These are phyloP conservation scores for Porcisia hertigi DNA, from an alignment of 208 protist genomes.

Conservation along the genomic window DNA sequence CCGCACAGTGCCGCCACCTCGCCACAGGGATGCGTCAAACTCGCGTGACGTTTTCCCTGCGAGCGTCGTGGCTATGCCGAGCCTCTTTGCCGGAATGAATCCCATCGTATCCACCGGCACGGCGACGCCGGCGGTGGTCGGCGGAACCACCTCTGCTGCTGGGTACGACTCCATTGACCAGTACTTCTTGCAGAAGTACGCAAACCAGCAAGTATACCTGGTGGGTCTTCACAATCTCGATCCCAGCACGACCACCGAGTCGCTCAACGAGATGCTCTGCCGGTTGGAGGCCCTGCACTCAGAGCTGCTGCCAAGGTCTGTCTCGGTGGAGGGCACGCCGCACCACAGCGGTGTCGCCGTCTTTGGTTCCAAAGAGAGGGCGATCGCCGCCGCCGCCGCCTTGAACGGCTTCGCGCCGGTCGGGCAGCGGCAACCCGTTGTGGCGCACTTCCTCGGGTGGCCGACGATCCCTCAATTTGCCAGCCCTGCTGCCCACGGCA, in stretches of 20 bases:
- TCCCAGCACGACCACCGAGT: constrained; percentile 40
- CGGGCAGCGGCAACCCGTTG: constrained; percentile 51
- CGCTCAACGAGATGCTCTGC: constrained; percentile 71
- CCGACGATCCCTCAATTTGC: neutral
- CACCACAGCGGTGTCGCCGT: constrained; percentile 69
- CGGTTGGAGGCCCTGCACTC: constrained; percentile 64
- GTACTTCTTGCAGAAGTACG: constrained; percentile 50
- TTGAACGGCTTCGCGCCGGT: constrained; percentile 65
- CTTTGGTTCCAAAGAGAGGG: constrained; percentile 56
- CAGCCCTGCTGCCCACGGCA: neutral
- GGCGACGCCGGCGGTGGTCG: neutral
- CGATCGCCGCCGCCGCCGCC: constrained; percentile 66
- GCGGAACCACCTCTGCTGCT: neutral
- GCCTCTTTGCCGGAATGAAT: constrained; percentile 33
- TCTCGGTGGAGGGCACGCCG: constrained; percentile 45
- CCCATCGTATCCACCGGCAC: neutral
- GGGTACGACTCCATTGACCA: constrained; percentile 54
- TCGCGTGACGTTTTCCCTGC: constrained; percentile 3
- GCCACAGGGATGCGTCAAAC: constrained; percentile 39
- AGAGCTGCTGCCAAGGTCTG: constrained; percentile 45
- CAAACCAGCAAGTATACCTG: constrained; percentile 38
- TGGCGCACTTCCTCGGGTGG: constrained; percentile 50
- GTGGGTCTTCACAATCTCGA: constrained; percentile 75
- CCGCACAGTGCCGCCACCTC: constrained; percentile 19
- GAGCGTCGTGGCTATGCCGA: constrained; percentile 22